Evolutionary conservation across 1,139 yeast species (phyloP), one percentile per base, ranked within the genome.

Genomic region (Debaryomycetaceae sp.): DNA sequence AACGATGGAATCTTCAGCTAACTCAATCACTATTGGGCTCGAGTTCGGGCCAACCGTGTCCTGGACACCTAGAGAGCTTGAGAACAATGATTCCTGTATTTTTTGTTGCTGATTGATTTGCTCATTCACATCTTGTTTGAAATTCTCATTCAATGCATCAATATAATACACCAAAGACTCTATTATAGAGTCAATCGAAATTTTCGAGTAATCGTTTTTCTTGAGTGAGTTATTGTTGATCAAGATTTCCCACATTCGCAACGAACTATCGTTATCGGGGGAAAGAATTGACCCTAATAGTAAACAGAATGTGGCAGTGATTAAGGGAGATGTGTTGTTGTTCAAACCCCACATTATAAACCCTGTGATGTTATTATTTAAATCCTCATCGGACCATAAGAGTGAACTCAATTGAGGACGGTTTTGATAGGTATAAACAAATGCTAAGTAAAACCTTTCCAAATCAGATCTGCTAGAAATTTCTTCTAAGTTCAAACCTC

Each of bases 261-360:
- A 54, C 16, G 68, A 56, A 2, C 87, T 73, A 40, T 77, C 75
- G 11, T 70, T 72, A 1, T 70, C 69, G n/a, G 84, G 87, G 15
- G 75, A 73, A 0, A 92, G 70, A 34, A 92, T 67, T 5, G 95
- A 82, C 1, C 94, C 82, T 40, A 92, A 66, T 72, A 92, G 75
- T 43, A 87, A 72, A 48, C 92, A 81, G 52, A 84, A 89, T 0
- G 96, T 78, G 0, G 98, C 84, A 37, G 88, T 78, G 67, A 91
- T 88, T 40, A 89, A 68, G 5, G 94, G 83, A 11, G 92, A 87
- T 1, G 76, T 68, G 46, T 85, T 88, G 52, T 91, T 85, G 42
- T 82, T 80, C 4, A 94, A 74, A 0, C 95, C 95, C 98, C 98
- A 91, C 34, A 78, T 78, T 37, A 91, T 69, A 51, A 92, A 91